Base-by-base conservation (phyloP, 2,329 filamentous ascomycete species). In the Aspergillus terreus region DNA sequence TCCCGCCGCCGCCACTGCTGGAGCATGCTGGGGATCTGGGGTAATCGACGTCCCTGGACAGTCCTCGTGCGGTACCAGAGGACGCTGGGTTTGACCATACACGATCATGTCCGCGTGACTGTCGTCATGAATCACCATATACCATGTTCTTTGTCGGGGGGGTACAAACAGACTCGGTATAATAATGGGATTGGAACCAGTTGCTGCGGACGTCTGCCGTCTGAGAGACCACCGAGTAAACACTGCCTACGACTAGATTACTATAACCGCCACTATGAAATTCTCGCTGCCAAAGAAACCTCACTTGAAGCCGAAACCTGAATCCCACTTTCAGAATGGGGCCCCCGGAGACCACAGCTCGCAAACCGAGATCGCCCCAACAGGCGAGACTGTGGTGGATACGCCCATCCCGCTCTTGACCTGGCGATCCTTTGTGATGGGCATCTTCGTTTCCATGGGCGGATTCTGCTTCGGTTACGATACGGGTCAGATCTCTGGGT, bases 371-470 rank as follows among this genome's bases (percentile, higher is more conserved):
- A 15, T 45, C 3, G 23, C 43, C n/a, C 43, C 27, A 11, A 30
- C 19, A 21, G 15, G 27, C 27, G 44, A 46, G 12, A 15, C 7
- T n/a, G 27, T 53, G 14, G 49, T 61, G 10, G 57, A 63, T 40
- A 55, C 49, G 1, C 55, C 50, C 3, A 55, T 63, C 6, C 60
- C 56, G 0, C 44, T 58, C 2, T 43, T 72, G 25, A 72, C 69
- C 41, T 63, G 61, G 60, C 58, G 61, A 7, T 66, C 68, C 1
- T 61, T 69, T 45, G 36, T 63, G 27, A 68, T 73, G 68, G 68
- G 67, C 5, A 46, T 70, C 9, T 67, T 75, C n/a, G 68, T 75
- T 25, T 76, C 73, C 1, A 75, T 76, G 70, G 73, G 73, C n/a
- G 73, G 73, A 1, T 70, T 75, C 46, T 65, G 72, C 6, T 73